These are phyloP conservation scores for Pyrenochaeta sp. DNA, from an alignment of 2,329 filamentous ascomycete species.

Conservation along the genomic window DNA sequence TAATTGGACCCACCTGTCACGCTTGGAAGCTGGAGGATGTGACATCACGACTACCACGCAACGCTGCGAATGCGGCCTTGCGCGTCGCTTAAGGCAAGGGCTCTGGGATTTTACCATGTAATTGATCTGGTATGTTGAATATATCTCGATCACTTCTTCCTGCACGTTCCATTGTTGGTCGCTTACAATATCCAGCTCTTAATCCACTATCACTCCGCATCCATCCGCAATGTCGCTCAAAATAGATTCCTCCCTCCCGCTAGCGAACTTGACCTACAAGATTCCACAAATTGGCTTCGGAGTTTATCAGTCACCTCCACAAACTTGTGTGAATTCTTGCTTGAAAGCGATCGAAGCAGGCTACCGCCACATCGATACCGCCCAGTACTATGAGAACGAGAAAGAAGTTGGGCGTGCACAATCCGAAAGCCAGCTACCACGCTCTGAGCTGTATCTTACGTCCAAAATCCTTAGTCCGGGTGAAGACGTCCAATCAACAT, in stretches of 20 bases:
- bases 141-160: slow-evolving; percentile 6
- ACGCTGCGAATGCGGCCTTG: slow-evolving; percentile 4
- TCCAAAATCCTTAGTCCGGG: slow-evolving; percentile 71
- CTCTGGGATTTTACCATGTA: not conserved
- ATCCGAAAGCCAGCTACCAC: slow-evolving; percentile 62
- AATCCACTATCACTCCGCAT: slow-evolving; percentile 9
- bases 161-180: slow-evolving; percentile 8
- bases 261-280: slow-evolving; percentile 59
- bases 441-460: slow-evolving; percentile 72
- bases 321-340: slow-evolving; percentile 66
- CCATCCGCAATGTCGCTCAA: slow-evolving; percentile 41
- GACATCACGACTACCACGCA: slow-evolving; percentile 26
- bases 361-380: slow-evolving; percentile 73
- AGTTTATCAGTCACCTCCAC: slow-evolving; percentile 68
- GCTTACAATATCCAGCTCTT: slow-evolving; percentile 12
- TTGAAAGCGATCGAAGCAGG: slow-evolving; percentile 65
- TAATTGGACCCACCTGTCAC: slow-evolving; percentile 7
- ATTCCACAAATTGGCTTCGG: slow-evolving; percentile 77
- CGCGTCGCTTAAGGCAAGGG: slow-evolving; percentile 2
- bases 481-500: slow-evolving; percentile 65
- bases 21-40: slow-evolving; percentile 13
- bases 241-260: slow-evolving; percentile 59
- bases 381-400: slow-evolving; percentile 76
- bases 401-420: slow-evolving; percentile 71
- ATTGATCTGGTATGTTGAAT: slow-evolving; percentile 14